Conservation (phyloP, 306 rosid genomes). For the Inga leiocalycina region DNA sequence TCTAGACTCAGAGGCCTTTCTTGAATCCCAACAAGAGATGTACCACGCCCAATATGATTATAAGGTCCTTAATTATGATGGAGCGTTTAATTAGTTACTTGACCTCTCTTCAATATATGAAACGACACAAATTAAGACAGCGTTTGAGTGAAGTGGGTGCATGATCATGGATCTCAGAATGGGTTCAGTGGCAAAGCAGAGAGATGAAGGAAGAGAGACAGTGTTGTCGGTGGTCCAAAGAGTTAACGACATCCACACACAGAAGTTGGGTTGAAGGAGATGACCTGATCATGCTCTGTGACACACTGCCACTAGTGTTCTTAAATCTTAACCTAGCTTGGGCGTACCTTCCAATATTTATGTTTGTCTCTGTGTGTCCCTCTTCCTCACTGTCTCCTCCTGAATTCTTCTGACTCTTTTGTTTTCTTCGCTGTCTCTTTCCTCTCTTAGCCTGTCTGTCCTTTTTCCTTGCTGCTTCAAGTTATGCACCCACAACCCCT, state of each 20-base stretch:
- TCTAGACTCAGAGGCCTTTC: background rate
- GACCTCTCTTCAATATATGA: background rate
- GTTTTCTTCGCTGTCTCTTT: conserved; percentile 2
- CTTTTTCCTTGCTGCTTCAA: background rate
- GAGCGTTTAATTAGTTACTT: background rate
- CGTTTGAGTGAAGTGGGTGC: background rate
- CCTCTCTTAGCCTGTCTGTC: background rate
- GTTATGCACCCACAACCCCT: background rate
- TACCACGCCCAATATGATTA: background rate
- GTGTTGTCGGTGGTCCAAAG: background rate
- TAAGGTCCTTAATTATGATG: background rate
- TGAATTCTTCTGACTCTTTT: background rate
- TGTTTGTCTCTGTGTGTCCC: background rate
- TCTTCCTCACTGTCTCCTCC: background rate
- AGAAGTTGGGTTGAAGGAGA: background rate
- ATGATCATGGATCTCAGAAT: background rate
- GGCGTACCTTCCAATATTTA: background rate
- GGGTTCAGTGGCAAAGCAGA: background rate
- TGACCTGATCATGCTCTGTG: conserved; percentile 7
- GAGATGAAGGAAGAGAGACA: conserved; percentile 2
- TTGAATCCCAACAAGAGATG: background rate
- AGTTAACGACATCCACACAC: background rate
- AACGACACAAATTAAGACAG: background rate
- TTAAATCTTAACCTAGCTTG: background rate
- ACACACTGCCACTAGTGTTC: background rate